A percentile compares a stretch with the other conserved stretches of the same genome.
These are phyloP conservation scores for Colletotrichum filicis DNA, from an alignment of 2,329 filamentous ascomycete species.

Conservation along the genomic window DNA sequence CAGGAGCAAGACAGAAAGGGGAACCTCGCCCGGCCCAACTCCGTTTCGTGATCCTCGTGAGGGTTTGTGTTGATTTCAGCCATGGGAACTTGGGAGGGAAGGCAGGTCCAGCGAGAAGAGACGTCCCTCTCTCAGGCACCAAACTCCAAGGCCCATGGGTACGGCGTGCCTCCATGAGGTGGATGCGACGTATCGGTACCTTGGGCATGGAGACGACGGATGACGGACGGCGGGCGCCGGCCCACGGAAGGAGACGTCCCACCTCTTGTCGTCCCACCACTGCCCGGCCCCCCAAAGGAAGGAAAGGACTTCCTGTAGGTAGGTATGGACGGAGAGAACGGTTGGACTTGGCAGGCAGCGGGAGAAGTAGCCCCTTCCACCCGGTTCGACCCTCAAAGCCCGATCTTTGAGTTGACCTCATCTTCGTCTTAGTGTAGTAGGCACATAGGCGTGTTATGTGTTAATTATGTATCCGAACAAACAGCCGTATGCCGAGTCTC, in stretches of 20 bases:
- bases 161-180: neutral
- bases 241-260: constrained; percentile 17
- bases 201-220: constrained; percentile 10
- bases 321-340: too few species aligned
- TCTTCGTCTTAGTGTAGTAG: neutral
- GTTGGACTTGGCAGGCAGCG: neutral
- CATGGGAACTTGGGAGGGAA: neutral
- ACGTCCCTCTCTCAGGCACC: neutral
- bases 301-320: neutral
- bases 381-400: neutral
- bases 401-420: neutral
- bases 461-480: too few species aligned
- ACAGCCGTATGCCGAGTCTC: neutral
- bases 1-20: neutral
- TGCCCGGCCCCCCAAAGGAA: constrained; percentile 6
- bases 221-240: constrained; percentile 8
- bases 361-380: constrained; percentile 5
- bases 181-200: neutral
- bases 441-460: too few species aligned
- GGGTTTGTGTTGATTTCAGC: neutral
- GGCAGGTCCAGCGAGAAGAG: neutral
- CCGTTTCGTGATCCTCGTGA: neutral
- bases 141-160: neutral
- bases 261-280: constrained; percentile 27
- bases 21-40: neutral